Evolutionary conservation across 2,329 filamentous ascomycete species (phyloP), one percentile per base, ranked within the genome.

Genomic region (Elsinoe perseae): DNA sequence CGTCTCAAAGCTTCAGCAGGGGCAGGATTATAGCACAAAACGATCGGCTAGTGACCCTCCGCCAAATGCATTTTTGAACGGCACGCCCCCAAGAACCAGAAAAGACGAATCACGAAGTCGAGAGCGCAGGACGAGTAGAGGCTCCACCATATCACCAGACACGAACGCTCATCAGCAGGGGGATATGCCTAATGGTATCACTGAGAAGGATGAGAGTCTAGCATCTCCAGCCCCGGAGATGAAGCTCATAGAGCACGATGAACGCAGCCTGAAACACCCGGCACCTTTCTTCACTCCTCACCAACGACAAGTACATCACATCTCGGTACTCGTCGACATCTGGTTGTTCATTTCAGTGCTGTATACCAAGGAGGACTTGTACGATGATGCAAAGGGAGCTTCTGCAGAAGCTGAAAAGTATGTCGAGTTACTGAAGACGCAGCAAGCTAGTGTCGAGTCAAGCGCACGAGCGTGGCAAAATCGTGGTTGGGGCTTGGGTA

Each of bases 281-380:
- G 18, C 53, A 16, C 53, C 53, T 2, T 28, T 46, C 23, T 34
- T 44, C 18, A 36, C 36, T 2, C 18, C 14, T 20, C 42, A 44
- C 18, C 76, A 80, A 59, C 74, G 77, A 50, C 75, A 80, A 53
- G 77, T 77, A 55, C 79, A 82, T 57, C 78, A 76, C 14, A 72
- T 82, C 10, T 75, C 75, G 3, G 66, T 84, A 9, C 71, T 98
- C 14, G 75, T 90, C 18, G 86, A 85, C 61, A 84, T 96, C 28
- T 98, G 93, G 93, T 77, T 96, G 7, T 86, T 93, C 67, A 89
- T 96, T 59, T 86, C 89, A 1, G 86, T 86, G 0, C 84, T 97
- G 61, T 98, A 97, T 67, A 82, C 89, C 25, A 82, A 89, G 54
- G 89, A 92, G 6, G 81, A 80, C 7, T 83, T 95, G 74, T 82